phyloP scores from a whole-genome alignment of 2,329 filamentous ascomycete genomes.

The Beauveria sp. region DNA sequence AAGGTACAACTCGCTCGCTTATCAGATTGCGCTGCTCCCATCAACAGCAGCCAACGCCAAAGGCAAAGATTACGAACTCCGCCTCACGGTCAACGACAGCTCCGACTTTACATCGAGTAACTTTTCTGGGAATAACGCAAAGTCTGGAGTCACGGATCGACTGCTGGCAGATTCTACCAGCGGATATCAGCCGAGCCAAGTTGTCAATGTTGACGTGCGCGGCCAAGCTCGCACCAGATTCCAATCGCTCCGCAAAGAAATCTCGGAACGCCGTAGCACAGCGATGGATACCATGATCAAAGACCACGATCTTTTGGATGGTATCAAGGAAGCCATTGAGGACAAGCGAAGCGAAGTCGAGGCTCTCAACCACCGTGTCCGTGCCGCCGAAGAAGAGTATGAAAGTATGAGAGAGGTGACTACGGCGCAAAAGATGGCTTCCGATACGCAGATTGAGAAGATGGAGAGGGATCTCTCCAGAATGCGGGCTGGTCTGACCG shows the following conservation, averaged over 20 bases:
- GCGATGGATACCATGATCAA: conserved; percentile 89
- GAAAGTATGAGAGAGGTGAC: conserved; percentile 86
- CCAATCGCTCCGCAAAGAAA: conserved; percentile 72
- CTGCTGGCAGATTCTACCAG: conserved; percentile 74
- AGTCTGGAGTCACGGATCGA: conserved; percentile 53
- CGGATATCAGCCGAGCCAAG: conserved; percentile 82
- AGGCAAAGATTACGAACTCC: conserved; percentile 76
- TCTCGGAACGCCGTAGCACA: conserved; percentile 77
- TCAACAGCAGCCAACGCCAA: conserved; percentile 77
- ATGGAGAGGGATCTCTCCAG: conserved; percentile 97
- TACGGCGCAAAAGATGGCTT: conserved; percentile 77
- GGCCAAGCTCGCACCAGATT: conserved; percentile 76
- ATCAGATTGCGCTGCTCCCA: conserved; percentile 88
- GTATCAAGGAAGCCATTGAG: conserved; percentile 93
- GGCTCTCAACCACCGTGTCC: conserved; percentile 78
- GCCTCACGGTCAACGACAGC: conserved; percentile 69
- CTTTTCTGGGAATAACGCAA: conserved; percentile 30
- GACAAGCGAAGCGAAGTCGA: conserved; percentile 92
- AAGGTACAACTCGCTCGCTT: conserved; percentile 87
- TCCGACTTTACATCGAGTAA: conserved; percentile 67
- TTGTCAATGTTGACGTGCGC: conserved; percentile 82
- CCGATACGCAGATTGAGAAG: conserved; percentile 92
- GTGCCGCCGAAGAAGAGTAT: conserved; percentile 86
- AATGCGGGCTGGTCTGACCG: conserved; percentile 76
- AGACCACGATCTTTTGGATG: conserved; percentile 86